Evolutionary conservation across 306 rosid species (phyloP), one percentile per base, ranked within the genome.

Genomic region (Citrullus amarus): DNA sequence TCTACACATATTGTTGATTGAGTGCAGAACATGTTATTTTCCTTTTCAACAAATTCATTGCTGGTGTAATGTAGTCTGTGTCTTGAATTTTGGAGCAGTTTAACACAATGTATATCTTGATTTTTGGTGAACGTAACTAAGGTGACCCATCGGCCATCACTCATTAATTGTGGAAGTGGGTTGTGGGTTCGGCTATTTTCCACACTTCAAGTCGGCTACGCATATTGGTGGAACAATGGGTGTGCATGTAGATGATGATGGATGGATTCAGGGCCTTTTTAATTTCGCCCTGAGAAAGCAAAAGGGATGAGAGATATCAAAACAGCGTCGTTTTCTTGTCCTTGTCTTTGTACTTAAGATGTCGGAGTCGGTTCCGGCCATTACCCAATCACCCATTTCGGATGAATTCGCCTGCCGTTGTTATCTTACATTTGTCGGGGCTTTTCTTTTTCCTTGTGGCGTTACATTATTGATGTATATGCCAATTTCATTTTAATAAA

Each of bases 281-380:
- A 11, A 39, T 6, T 43, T 43, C 8, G 36, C 34, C 54, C 17
- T 68, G 55, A 68, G 75, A 68, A 43, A 68, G 54, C 32, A 68
- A 68, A 68, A 68, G 34, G 74, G 54, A 7, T 5, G 54, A 41
- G 34, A 41, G 16, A 46, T 28, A 70, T 17, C 2, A 16, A 71
- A 71, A 71, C 76, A 71, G 25, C 20, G 59, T 71, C 76, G 58
- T 28, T 71, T 50, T 71, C 76, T 14, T 25, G 76, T 71, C 58
- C 36, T 6, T 11, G 8, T 71, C 76, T 14, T 48, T 71, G 76
- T 71, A 71, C 20, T 48, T 48, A 0, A 8, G 18, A 46, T 71
- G 76, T 71, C 15, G 58, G 76, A 71, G 38, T 71, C 59, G 76
- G 43, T 43, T 9, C 4, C 32, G 54, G 6, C 75, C 53, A 41